phyloP scores from a whole-genome alignment of 371 early-diverging fungal genomes.

The Apophysomyces variabilis region DNA sequence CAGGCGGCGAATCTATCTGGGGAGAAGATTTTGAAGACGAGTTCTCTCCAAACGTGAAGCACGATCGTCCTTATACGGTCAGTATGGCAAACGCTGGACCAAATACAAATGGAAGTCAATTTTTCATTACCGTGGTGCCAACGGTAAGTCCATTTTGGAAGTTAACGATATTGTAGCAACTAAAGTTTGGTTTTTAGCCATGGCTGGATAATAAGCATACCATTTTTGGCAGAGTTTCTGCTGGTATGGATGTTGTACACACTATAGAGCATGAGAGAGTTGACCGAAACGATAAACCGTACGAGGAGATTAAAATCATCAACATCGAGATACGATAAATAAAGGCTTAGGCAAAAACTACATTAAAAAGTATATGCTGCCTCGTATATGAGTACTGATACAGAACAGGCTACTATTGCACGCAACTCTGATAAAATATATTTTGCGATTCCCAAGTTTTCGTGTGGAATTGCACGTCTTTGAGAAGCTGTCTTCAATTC shows the following conservation, averaged over 20 bases:
- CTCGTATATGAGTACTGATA: no score
- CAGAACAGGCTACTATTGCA: no score
- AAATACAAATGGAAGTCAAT: constrained; percentile 93
- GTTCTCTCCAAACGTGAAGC: constrained; percentile 76
- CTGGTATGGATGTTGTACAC: constrained; percentile 94
- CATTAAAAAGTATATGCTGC: constrained; percentile 8
- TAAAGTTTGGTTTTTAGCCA: constrained; percentile 50
- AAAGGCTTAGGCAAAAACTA: background rate
- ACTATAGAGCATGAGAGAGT: constrained; percentile 78
- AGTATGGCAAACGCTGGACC: constrained; percentile 99
- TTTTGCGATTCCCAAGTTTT: no score
- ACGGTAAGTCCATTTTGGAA: constrained; percentile 59
- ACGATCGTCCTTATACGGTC: constrained; percentile 90
- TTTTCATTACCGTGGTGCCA: constrained; percentile 96
- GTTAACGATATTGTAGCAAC: background rate
- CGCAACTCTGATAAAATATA: no score
- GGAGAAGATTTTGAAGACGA: constrained; percentile 97
- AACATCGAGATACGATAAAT: constrained; percentile 71
- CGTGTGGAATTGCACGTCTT: no score
- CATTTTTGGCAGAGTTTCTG: constrained; percentile 95
- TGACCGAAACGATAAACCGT: constrained; percentile 86
- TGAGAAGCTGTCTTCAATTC: no score
- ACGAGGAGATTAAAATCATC: constrained; percentile 70
- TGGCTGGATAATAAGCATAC: constrained; percentile 98
- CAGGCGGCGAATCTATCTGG: constrained; percentile 96